Percentiles rank a stretch among this genome's conserved stretches.
phyloP scores from a whole-genome alignment of 306 rosid species.

The Rubus parviflorus region DNA sequence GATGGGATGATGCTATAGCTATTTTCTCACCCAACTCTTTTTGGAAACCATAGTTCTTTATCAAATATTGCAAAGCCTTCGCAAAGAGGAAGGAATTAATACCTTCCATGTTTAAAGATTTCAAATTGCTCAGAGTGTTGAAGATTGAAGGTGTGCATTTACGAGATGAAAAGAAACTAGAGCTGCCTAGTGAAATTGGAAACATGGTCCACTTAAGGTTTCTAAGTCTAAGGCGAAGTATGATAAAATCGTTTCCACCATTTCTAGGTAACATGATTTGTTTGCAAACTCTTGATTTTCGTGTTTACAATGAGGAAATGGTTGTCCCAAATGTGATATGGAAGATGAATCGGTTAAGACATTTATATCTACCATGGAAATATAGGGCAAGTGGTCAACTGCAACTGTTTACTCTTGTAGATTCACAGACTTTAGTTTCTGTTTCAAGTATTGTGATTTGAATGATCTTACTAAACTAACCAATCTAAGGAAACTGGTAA shows the following conservation, averaged over 20 bases:
- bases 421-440: slow-evolving; percentile 37
- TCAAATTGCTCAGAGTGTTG: slow-evolving; percentile 42
- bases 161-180: not conserved
- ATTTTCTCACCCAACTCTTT: too few species aligned
- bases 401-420: slow-evolving; percentile 22
- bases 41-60: too few species aligned
- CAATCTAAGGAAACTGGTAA: slow-evolving; percentile 39
- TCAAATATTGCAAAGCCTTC: too few species aligned
- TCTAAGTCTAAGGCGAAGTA: not conserved
- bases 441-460: slow-evolving; percentile 41
- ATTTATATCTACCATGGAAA: slow-evolving; percentile 47
- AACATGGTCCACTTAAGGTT: not conserved
- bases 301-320: too few species aligned
- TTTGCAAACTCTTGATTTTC: not conserved
- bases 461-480: slow-evolving; percentile 32
- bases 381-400: slow-evolving; percentile 19
- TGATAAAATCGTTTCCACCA: not conserved
- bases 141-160: slow-evolving; percentile 44
- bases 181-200: slow-evolving; percentile 39
- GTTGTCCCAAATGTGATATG: slow-evolving; percentile 25
- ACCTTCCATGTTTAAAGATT: slow-evolving; percentile 11
- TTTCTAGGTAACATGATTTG: not conserved
- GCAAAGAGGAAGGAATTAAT: not conserved
- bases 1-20: not conserved
- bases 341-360: slow-evolving; percentile 46